Conservation (phyloP, 768 basidiomycete species). For the Coprinopsis strossmayeri region DNA sequence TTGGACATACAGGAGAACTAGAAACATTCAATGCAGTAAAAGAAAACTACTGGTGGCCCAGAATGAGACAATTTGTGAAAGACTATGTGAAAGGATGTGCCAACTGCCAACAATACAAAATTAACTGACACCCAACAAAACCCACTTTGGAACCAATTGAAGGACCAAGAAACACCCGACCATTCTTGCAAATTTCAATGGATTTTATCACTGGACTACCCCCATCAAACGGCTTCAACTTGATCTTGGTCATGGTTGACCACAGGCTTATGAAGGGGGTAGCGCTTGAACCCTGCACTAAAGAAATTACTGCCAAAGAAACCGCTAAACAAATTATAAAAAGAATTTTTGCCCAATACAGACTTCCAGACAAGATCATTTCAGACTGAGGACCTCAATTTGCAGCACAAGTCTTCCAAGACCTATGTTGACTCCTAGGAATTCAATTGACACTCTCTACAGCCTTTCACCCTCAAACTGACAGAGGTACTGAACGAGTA, state of each 20-base stretch:
- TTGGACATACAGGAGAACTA: slow-evolving; percentile 6
- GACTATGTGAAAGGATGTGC: slow-evolving; percentile 11
- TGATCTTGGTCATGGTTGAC: slow-evolving; percentile 3
- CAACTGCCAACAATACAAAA: slow-evolving; percentile 11
- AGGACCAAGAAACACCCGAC: background rate
- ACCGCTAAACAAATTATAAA: background rate
- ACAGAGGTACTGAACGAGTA: slow-evolving; percentile 16
- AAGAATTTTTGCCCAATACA: slow-evolving; percentile 1
- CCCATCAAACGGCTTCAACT: slow-evolving; percentile 2
- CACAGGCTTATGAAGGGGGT: slow-evolving; percentile 8
- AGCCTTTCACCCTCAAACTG: slow-evolving; percentile 28
- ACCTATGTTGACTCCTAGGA: slow-evolving; percentile 14
- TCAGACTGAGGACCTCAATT: slow-evolving; percentile 20
- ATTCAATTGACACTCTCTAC: slow-evolving; percentile 20
- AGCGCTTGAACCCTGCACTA: background rate
- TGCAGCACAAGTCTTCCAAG: slow-evolving; percentile 15
- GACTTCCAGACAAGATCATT: slow-evolving; percentile 9
- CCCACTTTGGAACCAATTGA: slow-evolving; percentile 6
- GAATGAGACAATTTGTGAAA: slow-evolving; percentile 1
- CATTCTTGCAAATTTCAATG: background rate
- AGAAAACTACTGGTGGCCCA: slow-evolving; percentile 7
- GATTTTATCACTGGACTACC: slow-evolving; percentile 7
- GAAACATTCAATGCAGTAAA: background rate
- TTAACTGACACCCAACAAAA: slow-evolving; percentile 8
- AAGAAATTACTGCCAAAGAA: slow-evolving; percentile 6